Conservation (phyloP, 345 rosid genomes). For the Alliaria petiolata region DNA sequence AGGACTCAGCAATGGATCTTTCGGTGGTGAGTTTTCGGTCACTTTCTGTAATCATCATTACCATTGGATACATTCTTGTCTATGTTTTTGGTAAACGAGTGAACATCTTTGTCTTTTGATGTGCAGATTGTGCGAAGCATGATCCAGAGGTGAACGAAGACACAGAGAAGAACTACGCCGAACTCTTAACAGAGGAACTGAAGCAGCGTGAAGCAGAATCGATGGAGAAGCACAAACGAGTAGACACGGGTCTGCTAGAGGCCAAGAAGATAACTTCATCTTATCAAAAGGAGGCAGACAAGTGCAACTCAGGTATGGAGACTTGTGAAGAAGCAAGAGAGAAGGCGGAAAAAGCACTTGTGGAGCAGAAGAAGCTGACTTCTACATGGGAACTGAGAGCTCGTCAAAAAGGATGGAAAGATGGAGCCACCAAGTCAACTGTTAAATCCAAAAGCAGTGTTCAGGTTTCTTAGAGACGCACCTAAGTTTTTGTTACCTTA, state of each 20-base stretch:
- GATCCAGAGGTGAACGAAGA: conserved; percentile 85
- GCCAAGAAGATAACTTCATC: conserved; percentile 92
- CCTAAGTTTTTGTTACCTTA: neutral
- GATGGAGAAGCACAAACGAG: conserved; percentile 67
- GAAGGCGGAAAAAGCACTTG: conserved; percentile 66
- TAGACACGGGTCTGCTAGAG: conserved; percentile 76
- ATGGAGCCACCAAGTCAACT: conserved; percentile 45
- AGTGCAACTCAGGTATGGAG: conserved; percentile 96
- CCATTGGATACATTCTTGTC: neutral
- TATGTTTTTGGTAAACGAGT: neutral
- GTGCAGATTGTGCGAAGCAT: conserved; percentile 70
- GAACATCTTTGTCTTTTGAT: neutral
- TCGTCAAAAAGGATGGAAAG: conserved; percentile 85
- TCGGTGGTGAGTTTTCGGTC: conserved; percentile 48
- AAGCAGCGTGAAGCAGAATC: conserved; percentile 78
- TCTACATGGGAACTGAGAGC: conserved; percentile 81
- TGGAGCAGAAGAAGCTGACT: conserved; percentile 69
- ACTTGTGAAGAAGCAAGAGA: conserved; percentile 97
- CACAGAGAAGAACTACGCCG: conserved; percentile 74
- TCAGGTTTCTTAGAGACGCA: conserved; percentile 36
- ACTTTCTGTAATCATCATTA: conserved; percentile 1
- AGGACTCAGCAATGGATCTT: conserved; percentile 68
- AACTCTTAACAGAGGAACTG: conserved; percentile 75
- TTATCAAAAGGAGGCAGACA: conserved; percentile 97
- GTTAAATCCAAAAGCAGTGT: conserved; percentile 50